Evolutionary conservation across 2,329 filamentous ascomycete species (phyloP).

Genomic region (Aspergillus quadrilineatus): DNA sequence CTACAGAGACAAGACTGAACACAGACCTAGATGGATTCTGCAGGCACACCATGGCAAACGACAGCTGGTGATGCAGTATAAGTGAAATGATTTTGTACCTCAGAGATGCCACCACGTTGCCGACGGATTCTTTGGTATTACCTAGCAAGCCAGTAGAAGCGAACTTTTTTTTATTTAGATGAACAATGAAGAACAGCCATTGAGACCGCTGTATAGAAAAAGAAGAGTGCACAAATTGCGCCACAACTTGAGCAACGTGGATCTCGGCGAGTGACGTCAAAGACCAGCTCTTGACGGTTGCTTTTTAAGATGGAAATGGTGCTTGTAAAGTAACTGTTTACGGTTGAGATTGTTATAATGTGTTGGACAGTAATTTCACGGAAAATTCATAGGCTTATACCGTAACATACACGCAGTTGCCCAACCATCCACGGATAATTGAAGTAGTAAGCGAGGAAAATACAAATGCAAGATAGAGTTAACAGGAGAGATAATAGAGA

Average conservation of each 20-base stretch:
- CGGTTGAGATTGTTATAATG: neutral
- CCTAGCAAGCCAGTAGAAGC: conserved; percentile 6
- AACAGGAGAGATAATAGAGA: conserved; percentile 9
- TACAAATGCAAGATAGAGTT: conserved; percentile 7
- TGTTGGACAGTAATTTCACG: conserved; percentile 1
- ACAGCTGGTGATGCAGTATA: conserved; percentile 10
- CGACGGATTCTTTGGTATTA: conserved; percentile 8
- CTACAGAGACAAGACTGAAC: neutral
- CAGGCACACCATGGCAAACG: conserved; percentile 11
- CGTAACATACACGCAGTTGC: conserved; percentile 21
- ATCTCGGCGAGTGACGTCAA: neutral
- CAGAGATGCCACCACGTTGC: neutral
- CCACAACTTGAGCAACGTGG: neutral
- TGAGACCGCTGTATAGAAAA: neutral
- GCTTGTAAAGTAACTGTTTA: neutral
- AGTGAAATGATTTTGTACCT: neutral
- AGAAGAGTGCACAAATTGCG: too few relatives aligned
- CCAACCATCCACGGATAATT: conserved; percentile 9
- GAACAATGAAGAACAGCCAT: neutral
- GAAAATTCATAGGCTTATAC: conserved; percentile 18
- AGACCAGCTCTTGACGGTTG: neutral
- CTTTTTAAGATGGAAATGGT: neutral
- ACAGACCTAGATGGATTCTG: conserved; percentile 6
- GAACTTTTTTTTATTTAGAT: neutral
- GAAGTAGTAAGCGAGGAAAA: conserved; percentile 11